Evolutionary conservation across 139 green algal species (phyloP).

Genomic region (Microglena sp.): DNA sequence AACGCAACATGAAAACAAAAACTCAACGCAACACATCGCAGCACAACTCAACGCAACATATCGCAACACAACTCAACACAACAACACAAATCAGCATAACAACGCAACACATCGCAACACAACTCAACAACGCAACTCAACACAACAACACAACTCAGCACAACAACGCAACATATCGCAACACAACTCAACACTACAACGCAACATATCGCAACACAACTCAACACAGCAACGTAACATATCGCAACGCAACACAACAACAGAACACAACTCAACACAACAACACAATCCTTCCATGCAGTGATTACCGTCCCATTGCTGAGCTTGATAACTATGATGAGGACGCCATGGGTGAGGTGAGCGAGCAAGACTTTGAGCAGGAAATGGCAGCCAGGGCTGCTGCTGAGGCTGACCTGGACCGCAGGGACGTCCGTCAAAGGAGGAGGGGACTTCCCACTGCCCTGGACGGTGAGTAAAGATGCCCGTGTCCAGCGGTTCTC

Average conservation of each 20-base stretch:
- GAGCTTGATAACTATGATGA: constrained; percentile 83
- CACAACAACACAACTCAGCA: too few relatives aligned
- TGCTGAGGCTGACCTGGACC: constrained; percentile 69
- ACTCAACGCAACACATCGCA: too few relatives aligned
- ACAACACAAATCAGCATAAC: too few relatives aligned
- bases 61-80: too few relatives aligned
- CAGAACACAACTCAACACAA: too few relatives aligned
- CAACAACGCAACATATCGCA: background rate
- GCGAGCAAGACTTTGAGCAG: constrained; percentile 48
- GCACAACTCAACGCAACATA: too few relatives aligned
- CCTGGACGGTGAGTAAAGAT: too few relatives aligned
- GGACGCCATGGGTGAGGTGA: constrained; percentile 68
- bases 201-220: background rate
- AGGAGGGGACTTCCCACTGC: constrained; percentile 14
- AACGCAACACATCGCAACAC: too few relatives aligned
- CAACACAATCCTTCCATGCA: constrained; percentile 23
- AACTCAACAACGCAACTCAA: too few relatives aligned
- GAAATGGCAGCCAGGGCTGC: constrained; percentile 34
- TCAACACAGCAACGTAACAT: background rate
- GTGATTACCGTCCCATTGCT: constrained; percentile 84
- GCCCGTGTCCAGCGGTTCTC: too few relatives aligned
- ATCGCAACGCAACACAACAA: background rate
- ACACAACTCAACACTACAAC: background rate
- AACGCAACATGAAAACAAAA: too few relatives aligned
- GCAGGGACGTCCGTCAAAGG: constrained; percentile 18